phyloP scores from a whole-genome alignment of 2,329 filamentous ascomycete genomes.

The Lecanicillium sp. region DNA sequence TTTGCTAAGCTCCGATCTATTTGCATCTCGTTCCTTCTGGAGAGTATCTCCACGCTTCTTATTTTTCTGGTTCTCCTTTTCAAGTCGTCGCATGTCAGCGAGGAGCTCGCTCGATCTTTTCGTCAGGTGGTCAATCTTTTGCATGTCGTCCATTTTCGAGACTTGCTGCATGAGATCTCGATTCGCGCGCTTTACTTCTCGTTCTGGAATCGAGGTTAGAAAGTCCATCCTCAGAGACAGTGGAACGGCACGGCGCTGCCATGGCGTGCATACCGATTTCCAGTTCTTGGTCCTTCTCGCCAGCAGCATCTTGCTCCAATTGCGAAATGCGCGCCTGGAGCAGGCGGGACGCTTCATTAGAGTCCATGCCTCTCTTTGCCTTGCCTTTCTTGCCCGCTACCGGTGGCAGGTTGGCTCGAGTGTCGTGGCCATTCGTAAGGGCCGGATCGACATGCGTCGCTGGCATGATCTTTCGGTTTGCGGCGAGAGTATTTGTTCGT shows the following conservation, averaged over 20 bases:
- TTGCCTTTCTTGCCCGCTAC: conserved; percentile 67
- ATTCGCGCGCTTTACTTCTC: conserved; percentile 89
- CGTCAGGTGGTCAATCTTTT: conserved; percentile 83
- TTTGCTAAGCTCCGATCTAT: conserved; percentile 81
- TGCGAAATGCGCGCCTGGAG: conserved; percentile 91
- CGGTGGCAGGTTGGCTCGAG: conserved; percentile 27
- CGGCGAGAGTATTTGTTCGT: conserved; percentile 13
- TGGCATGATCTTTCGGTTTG: conserved; percentile 22
- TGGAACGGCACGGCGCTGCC: neutral
- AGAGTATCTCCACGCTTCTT: conserved; percentile 91
- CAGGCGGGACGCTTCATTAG: conserved; percentile 83
- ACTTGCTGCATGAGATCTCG: conserved; percentile 83
- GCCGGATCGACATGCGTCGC: conserved; percentile 31
- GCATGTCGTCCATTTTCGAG: conserved; percentile 84
- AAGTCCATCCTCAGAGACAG: neutral
- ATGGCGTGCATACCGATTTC: conserved; percentile 68
- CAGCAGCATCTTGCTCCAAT: conserved; percentile 84
- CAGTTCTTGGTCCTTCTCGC: conserved; percentile 89
- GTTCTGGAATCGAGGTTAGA: conserved; percentile 48
- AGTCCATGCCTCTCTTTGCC: conserved; percentile 75
- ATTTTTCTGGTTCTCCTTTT: conserved; percentile 89
- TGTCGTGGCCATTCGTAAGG: conserved; percentile 33
- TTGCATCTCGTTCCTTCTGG: conserved; percentile 93
- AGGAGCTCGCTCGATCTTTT: conserved; percentile 87
- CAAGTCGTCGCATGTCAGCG: conserved; percentile 89